A percentile compares a stretch with the other conserved stretches of the same genome.
phyloP scores from a whole-genome alignment of 2,329 filamentous ascomycete genomes.

The Aspergillus puulaauensis region DNA sequence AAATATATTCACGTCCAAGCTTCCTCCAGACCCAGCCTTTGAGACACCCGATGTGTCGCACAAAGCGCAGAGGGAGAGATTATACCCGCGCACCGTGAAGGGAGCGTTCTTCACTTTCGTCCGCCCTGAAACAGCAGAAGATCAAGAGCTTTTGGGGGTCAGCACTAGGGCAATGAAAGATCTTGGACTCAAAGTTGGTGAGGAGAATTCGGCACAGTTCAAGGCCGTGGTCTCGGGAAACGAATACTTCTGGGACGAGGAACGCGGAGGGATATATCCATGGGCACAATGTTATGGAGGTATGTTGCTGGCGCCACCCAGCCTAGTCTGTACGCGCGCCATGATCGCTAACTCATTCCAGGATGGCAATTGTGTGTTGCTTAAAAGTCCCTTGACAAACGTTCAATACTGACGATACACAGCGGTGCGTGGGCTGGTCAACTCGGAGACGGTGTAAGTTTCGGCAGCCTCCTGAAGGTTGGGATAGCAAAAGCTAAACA shows the following conservation, averaged over 20 bases:
- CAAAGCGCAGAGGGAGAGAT: slow-evolving; percentile 70
- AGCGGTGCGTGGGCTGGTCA: slow-evolving; percentile 90
- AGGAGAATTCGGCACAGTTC: slow-evolving; percentile 73
- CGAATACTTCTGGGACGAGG: slow-evolving; percentile 72
- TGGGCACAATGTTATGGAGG: slow-evolving; percentile 99
- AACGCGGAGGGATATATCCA: slow-evolving; percentile 80
- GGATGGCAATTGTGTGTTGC: slow-evolving; percentile 51
- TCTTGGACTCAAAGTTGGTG: slow-evolving; percentile 69
- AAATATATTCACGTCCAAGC: slow-evolving; percentile 62
- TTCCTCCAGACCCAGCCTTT: slow-evolving; percentile 75
- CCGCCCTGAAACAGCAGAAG: slow-evolving; percentile 69
- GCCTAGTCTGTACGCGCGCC: neutral
- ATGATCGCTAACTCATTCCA: slow-evolving; percentile 22
- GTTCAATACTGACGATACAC: slow-evolving; percentile 39
- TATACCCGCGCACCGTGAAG: slow-evolving; percentile 80
- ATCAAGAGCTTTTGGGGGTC: slow-evolving; percentile 77
- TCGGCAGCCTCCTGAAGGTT: neutral
- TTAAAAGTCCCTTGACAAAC: neutral
- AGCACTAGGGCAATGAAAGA: slow-evolving; percentile 77
- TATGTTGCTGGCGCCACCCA: slow-evolving; percentile 47
- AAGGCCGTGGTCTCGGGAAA: slow-evolving; percentile 77
- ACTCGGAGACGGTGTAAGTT: slow-evolving; percentile 73
- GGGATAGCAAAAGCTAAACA: slow-evolving; percentile 1
- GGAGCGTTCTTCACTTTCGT: slow-evolving; percentile 89
- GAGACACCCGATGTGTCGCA: slow-evolving; percentile 81